Evolutionary conservation across 176 grass and related monocot species (phyloP).

Genomic region (Luzula sylvatica): DNA sequence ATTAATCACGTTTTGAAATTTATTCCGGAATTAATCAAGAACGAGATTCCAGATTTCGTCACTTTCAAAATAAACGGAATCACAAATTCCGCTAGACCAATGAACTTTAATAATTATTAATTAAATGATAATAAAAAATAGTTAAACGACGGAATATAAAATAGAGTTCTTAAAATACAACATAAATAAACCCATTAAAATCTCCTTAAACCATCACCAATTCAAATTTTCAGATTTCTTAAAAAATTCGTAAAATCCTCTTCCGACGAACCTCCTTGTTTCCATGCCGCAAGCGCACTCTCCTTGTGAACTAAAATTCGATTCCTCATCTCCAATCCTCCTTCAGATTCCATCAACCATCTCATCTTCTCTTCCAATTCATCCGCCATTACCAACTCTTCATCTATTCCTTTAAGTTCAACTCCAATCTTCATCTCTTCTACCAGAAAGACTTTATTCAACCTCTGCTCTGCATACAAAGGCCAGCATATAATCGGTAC

Average conservation of each 20-base stretch:
- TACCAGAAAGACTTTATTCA: conserved; percentile 57
- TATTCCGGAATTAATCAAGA: too few species aligned
- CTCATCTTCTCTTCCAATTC: conserved; percentile 44
- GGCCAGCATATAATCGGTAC: conserved; percentile 65
- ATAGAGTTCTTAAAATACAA: not conserved
- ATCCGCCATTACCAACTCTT: conserved; percentile 32
- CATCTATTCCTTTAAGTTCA: conserved; percentile 38
- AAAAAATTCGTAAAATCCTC: conserved; percentile 20
- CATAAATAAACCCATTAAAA: not conserved
- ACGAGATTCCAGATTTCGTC: too few species aligned
- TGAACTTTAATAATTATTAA: too few species aligned
- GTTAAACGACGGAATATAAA: too few species aligned
- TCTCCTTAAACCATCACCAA: not conserved
- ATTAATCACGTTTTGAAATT: too few species aligned
- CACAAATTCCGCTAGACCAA: too few species aligned
- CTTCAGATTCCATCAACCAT: conserved; percentile 42
- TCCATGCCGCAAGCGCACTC: conserved; percentile 22
- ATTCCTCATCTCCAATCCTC: conserved; percentile 26
- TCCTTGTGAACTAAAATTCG: conserved; percentile 11
- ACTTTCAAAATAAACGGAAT: too few species aligned
- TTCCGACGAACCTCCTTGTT: conserved; percentile 18
- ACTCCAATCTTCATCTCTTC: conserved; percentile 30
- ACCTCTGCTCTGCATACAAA: conserved; percentile 51
- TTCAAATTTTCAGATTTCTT: conserved; percentile 16
- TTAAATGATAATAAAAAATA: too few species aligned